A percentile compares a stretch with the other conserved stretches of the same genome.
phyloP scores from a whole-genome alignment of 495 filamentous ascomycete species.

The Aspergillus campestris region DNA sequence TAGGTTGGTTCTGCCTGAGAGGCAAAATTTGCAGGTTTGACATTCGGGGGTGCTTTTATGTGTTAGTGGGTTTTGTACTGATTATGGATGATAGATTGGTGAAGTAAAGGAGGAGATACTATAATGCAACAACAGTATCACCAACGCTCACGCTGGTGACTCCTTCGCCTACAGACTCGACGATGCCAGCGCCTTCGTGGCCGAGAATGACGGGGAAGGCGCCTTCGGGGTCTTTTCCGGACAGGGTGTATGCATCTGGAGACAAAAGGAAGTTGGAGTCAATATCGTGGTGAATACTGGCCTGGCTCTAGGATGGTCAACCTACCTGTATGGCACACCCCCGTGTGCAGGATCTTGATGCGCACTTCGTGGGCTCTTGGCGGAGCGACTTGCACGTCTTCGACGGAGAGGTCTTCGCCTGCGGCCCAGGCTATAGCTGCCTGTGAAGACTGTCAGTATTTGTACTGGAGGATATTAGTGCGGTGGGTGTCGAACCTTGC shows the following conservation, averaged over 20 bases:
- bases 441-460: slow-evolving; percentile 30
- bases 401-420: slow-evolving; percentile 76
- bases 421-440: slow-evolving; percentile 96
- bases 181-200: slow-evolving; percentile 93
- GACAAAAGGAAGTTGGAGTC: not conserved
- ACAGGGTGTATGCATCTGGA: slow-evolving; percentile 92
- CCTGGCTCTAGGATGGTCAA: slow-evolving; percentile 3
- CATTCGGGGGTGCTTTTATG: slow-evolving; percentile 75
- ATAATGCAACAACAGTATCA: slow-evolving; percentile 84
- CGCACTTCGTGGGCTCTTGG: slow-evolving; percentile 92
- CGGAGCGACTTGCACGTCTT: slow-evolving; percentile 85
- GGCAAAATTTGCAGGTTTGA: slow-evolving; percentile 97
- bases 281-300: not conserved
- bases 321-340: slow-evolving; percentile 94
- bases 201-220: slow-evolving; percentile 95
- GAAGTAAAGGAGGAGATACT: slow-evolving; percentile 45
- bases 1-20: slow-evolving; percentile 97
- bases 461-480: slow-evolving; percentile 11
- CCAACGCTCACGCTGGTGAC: slow-evolving; percentile 83
- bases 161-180: slow-evolving; percentile 94
- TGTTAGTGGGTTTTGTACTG: too few relatives aligned
- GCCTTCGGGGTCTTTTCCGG: slow-evolving; percentile 95
- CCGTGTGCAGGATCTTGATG: slow-evolving; percentile 92
- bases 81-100: not conserved
- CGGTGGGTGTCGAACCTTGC: slow-evolving; percentile 46